Evolutionary conservation across 495 filamentous ascomycete species (phyloP), one percentile per base, ranked within the genome.

Genomic region (Stereocaulon alpinum): DNA sequence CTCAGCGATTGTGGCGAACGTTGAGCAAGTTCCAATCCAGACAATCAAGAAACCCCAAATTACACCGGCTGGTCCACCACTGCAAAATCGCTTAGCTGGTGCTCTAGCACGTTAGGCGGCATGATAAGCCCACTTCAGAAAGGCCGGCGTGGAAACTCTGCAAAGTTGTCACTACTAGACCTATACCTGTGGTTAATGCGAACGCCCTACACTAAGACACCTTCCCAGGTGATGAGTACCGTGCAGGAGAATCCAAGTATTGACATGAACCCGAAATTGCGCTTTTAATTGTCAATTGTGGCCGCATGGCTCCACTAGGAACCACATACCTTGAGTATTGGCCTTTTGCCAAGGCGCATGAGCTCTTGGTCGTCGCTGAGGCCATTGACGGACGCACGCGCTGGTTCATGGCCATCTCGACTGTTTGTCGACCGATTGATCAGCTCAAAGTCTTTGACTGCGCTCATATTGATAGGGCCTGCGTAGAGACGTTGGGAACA

Each of bases 21-120:
- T 62, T 15, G 61, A 66, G 12, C 68, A 63, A 4, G 66, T 67
- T 15, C 75, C 73, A 11, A 65, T 52, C 77, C 78, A 82, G 10
- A 69, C 71, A 59, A 81, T 73, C 12, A 82, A 45, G 56, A 74
- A 82, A 11, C 71, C 72, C 68, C 78, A 82, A 3, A 83, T 67
- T 0, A 81, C 72, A 20, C 77, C 79, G 1, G 73, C 78, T 2
- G 79, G 73, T 0, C 80, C 80, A n/a, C 76, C 78, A 64, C 72
- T 77, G 34, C 42, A 49, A 40, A 4, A 37, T 5, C 4, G 0
- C 7, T 18, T 22, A 34, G 27, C 11, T 40, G 43, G 10, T n/a
- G 3, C 10, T n/a, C 30, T 30, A 11, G 22, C 22, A 17, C 29
- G 10, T n/a, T 32, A 10, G 17, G 6, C 7, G n/a, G 12, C 11